Conservation (phyloP, 352 stramenopile species). For the Phytophthora aleatoria region DNA sequence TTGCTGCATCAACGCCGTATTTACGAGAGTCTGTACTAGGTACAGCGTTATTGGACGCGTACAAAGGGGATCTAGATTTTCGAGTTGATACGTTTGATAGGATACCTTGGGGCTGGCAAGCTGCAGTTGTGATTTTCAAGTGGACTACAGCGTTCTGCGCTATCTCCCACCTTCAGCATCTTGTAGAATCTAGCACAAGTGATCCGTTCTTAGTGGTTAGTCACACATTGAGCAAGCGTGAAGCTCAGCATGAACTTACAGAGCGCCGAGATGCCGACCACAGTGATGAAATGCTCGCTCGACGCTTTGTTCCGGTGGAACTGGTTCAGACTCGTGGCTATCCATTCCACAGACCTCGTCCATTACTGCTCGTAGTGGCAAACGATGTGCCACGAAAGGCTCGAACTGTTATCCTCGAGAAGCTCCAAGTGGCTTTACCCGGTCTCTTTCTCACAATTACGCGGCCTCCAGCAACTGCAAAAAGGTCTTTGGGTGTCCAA, state of each 20-base stretch:
- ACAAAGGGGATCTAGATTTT: conserved; percentile 57
- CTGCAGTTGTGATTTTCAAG: conserved; percentile 57
- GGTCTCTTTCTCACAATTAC: conserved; percentile 79
- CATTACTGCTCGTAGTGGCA: conserved; percentile 70
- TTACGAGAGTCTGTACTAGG: conserved; percentile 48
- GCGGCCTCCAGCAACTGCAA: conserved; percentile 26
- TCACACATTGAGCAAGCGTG: conserved; percentile 37
- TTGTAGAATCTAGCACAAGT: conserved; percentile 26
- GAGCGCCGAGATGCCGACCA: conserved; percentile 46
- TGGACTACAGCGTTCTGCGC: conserved; percentile 55
- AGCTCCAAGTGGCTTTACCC: conserved; percentile 54
- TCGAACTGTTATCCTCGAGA: conserved; percentile 40
- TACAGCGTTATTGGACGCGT: conserved; percentile 48
- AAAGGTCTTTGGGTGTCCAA: conserved; percentile 5
- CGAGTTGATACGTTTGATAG: conserved; percentile 47
- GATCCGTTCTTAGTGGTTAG: conserved; percentile 45
- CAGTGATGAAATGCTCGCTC: conserved; percentile 45
- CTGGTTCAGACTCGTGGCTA: conserved; percentile 43
- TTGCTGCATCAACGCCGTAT: conserved; percentile 33
- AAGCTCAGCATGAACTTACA: conserved; percentile 47
- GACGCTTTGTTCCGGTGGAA: conserved; percentile 63
- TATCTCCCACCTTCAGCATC: conserved; percentile 54
- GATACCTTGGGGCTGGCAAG: conserved; percentile 52
- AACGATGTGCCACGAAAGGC: conserved; percentile 65
- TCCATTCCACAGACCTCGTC: conserved; percentile 46